Conservation (phyloP, 108 stramenopile species). For the Schizochytrium sp. region DNA sequence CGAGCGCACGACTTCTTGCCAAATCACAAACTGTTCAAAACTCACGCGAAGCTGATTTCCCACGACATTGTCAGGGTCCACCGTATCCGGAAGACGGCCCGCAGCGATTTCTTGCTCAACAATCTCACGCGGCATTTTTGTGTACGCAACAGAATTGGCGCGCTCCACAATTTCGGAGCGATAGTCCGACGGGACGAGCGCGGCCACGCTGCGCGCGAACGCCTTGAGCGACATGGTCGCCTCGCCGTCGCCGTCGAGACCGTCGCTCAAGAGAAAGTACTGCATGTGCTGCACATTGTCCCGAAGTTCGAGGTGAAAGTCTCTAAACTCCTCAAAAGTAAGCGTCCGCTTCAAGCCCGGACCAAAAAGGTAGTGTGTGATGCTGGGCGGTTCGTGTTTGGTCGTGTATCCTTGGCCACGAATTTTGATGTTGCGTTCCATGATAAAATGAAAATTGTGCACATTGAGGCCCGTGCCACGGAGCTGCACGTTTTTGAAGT, state of each 20-base stretch:
- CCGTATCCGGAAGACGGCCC: background rate
- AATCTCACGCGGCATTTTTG: background rate
- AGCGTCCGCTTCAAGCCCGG: background rate
- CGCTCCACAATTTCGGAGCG: background rate
- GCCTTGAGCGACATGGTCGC: background rate
- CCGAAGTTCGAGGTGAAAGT: background rate
- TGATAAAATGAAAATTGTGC: conserved; percentile 8
- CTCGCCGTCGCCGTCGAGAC: background rate
- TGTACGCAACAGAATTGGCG: background rate
- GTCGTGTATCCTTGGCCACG: background rate
- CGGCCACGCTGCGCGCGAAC: background rate
- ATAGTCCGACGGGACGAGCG: conserved; percentile 12
- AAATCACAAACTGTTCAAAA: background rate
- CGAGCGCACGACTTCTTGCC: conserved; percentile 6
- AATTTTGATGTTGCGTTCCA: conserved; percentile 3
- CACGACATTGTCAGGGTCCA: background rate
- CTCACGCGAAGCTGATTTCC: background rate
- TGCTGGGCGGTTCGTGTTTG: background rate
- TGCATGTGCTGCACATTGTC: conserved; percentile 7
- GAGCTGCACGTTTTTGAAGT: background rate
- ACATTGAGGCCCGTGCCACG: background rate
- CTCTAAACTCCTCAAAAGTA: background rate
- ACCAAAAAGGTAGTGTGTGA: background rate
- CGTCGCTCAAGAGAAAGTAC: background rate
- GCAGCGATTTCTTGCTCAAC: background rate